Percentiles rank a stretch among this genome's conserved stretches.
Conservation (phyloP, 805 yeast genomes). For the Candida tallmaniae region DNA sequence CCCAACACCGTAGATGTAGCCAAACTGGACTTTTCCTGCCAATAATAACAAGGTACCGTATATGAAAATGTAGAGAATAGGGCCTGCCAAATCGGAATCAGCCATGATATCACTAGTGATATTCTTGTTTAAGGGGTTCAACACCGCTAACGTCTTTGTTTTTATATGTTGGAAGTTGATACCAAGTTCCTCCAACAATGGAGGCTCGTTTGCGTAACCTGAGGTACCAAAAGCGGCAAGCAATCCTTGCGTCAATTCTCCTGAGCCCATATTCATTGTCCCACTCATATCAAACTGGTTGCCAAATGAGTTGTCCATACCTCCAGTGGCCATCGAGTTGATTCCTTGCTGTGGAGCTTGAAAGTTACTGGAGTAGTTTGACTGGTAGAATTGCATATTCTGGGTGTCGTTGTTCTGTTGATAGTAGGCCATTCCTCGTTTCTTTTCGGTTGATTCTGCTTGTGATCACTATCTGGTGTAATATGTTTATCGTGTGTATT, state of each 20-base stretch:
- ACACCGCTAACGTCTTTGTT: conserved; percentile 77
- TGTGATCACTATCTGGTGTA: too few species aligned
- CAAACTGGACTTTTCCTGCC: conserved; percentile 94
- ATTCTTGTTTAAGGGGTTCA: conserved; percentile 63
- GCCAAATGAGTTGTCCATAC: conserved; percentile 24
- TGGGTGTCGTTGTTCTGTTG: conserved; percentile 26
- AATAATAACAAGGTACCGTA: conserved; percentile 80
- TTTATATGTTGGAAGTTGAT: conserved; percentile 86
- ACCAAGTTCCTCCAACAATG: conserved; percentile 87
- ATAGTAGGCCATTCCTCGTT: conserved; percentile 44
- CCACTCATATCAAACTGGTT: conserved; percentile 36
- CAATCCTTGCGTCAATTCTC: conserved; percentile 65
- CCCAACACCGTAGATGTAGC: conserved; percentile 95
- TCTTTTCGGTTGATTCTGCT: too few species aligned
- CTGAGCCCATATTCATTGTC: conserved; percentile 38
- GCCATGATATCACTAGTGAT: conserved; percentile 71
- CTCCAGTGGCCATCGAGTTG: conserved; percentile 7
- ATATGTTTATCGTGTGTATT: too few species aligned
- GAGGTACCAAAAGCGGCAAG: conserved; percentile 89
- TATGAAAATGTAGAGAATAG: conserved; percentile 78
- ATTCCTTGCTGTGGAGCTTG: conserved; percentile 4
- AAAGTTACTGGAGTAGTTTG: conserved; percentile 26
- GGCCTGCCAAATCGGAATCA: conserved; percentile 95
- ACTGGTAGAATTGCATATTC: conserved; percentile 41
- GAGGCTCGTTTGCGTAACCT: conserved; percentile 95